Base-by-base conservation (phyloP, 2,329 filamentous ascomycete genomes). In the Leptoxyphium fumago region DNA sequence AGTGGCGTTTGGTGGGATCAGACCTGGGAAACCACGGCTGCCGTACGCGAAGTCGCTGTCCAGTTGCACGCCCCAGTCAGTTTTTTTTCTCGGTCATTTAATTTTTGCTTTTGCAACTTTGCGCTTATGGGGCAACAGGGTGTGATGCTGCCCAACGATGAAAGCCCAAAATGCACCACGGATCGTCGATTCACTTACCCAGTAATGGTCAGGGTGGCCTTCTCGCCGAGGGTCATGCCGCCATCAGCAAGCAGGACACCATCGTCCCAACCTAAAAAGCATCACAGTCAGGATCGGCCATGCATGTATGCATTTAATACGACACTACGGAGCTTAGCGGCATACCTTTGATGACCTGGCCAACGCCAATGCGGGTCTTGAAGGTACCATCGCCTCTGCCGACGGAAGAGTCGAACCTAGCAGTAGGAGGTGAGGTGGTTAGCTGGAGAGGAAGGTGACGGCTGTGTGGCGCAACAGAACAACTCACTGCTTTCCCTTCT, bases 191-290 rank as follows among this genome's bases (percentile, higher is more conserved):
- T 9, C 13, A 15, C 74, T 64, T 73, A 87, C 82, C 75, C 72
- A 50, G 80, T 75, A 61, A 96, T 95, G 53, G 80, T 82, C 51
- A 98, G 73, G 42, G 77, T 84, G 43, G 86, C 80, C 71, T 84
- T 89, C 75, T 96, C 89, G 62, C 89, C 88, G 46, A 94, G 71
- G 61, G 81, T 80, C 89, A 98, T 95, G 60, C 77, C 71, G 38
- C 53, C 55, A 38, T 60, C 55, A 21, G 55, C 58, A 45, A 54
- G 61, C 42, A 70, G 53, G 43, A 96, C 87, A 52, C 82, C 88
- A 67, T 94, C 66, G 51, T 72, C 69, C 69, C 69, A 71, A 48
- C 69, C 67, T 70, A 49, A 44, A 29, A 26, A 34, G n/a, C 30
- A 41, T 48, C 42, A 7, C 7, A 26, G 21, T 26, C 21, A 26